A percentile compares a stretch with the other conserved stretches of the same genome.
These are phyloP conservation scores for Beta lomatogona DNA, from an alignment of 179 eudicot species.

Conservation along the genomic window DNA sequence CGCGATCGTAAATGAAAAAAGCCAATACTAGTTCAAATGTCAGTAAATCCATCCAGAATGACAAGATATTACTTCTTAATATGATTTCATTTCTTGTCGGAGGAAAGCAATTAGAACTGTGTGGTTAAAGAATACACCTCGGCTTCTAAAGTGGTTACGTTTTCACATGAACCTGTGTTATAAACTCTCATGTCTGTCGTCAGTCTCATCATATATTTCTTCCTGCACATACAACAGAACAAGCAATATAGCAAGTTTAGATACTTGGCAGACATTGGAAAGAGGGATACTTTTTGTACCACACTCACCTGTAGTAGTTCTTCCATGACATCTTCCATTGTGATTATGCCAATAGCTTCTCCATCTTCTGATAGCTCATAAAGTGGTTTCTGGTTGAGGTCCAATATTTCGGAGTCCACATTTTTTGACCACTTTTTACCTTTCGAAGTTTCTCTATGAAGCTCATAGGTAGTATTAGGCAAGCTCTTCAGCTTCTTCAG, in stretches of 20 bases:
- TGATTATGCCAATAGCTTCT: slow-evolving; percentile 79
- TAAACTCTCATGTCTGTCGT: slow-evolving; percentile 26
- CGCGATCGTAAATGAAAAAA: background rate
- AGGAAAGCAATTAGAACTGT: background rate
- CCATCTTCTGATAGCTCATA: slow-evolving; percentile 63
- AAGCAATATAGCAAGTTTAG: background rate
- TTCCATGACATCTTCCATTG: slow-evolving; percentile 93
- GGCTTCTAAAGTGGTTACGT: background rate
- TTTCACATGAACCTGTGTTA: slow-evolving; percentile 2
- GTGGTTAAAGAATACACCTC: background rate
- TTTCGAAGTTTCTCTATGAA: slow-evolving; percentile 32
- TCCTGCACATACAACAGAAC: slow-evolving; percentile 36
- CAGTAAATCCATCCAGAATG: background rate
- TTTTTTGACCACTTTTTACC: slow-evolving; percentile 66
- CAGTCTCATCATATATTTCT: slow-evolving; percentile 56
- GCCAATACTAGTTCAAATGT: background rate
- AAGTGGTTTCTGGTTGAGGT: slow-evolving; percentile 59
- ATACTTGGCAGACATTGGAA: background rate
- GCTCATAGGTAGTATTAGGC: slow-evolving; percentile 11
- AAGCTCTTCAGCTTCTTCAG: slow-evolving; percentile 52
- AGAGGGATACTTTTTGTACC: background rate
- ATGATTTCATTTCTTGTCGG: background rate
- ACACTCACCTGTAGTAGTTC: slow-evolving; percentile 71
- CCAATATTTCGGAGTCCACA: slow-evolving; percentile 64
- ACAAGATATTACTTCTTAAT: background rate